A percentile compares a stretch with the other conserved stretches of the same genome.
Evolutionary conservation across 2,329 filamentous ascomycete species (phyloP).

Genomic region (Fusarium globosum): DNA sequence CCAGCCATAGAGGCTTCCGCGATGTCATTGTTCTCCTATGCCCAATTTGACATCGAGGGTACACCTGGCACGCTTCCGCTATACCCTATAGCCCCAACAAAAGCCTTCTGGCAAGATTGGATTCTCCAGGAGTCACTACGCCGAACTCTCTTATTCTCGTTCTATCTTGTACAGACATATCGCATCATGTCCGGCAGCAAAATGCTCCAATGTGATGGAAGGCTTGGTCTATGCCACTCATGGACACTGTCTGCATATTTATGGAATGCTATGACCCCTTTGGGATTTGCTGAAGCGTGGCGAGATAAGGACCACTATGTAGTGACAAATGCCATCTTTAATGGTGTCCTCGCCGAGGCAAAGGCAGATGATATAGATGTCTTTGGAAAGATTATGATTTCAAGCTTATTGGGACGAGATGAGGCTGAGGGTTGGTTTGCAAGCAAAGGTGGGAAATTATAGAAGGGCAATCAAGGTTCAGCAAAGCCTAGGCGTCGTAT

Average conservation of each 20-base stretch:
- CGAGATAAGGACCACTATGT: slow-evolving; percentile 50
- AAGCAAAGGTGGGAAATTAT: slow-evolving; percentile 37
- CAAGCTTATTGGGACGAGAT: slow-evolving; percentile 47
- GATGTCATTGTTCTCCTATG: slow-evolving; percentile 48
- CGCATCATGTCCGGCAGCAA: slow-evolving; percentile 48
- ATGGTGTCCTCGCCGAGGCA: slow-evolving; percentile 48
- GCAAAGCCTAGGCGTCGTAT: background rate
- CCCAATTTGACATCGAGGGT: slow-evolving; percentile 46
- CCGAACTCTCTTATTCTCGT: slow-evolving; percentile 61
- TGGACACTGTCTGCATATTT: slow-evolving; percentile 54
- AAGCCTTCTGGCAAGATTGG: slow-evolving; percentile 62
- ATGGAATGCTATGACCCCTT: slow-evolving; percentile 51
- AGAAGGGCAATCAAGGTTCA: background rate
- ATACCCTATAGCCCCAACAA: slow-evolving; percentile 54
- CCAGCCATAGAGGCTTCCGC: slow-evolving; percentile 49
- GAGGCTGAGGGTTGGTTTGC: slow-evolving; percentile 51
- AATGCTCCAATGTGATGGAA: slow-evolving; percentile 45
- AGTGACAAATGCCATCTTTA: slow-evolving; percentile 46
- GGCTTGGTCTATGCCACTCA: slow-evolving; percentile 48
- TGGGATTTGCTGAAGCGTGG: slow-evolving; percentile 55
- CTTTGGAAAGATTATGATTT: slow-evolving; percentile 54
- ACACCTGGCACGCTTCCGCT: slow-evolving; percentile 40
- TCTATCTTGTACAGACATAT: slow-evolving; percentile 57
- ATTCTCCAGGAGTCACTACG: slow-evolving; percentile 64
- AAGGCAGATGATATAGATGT: slow-evolving; percentile 56